Conservation (phyloP, 169 alveolate genomes). For the Eimeria nieschulzi region DNA sequence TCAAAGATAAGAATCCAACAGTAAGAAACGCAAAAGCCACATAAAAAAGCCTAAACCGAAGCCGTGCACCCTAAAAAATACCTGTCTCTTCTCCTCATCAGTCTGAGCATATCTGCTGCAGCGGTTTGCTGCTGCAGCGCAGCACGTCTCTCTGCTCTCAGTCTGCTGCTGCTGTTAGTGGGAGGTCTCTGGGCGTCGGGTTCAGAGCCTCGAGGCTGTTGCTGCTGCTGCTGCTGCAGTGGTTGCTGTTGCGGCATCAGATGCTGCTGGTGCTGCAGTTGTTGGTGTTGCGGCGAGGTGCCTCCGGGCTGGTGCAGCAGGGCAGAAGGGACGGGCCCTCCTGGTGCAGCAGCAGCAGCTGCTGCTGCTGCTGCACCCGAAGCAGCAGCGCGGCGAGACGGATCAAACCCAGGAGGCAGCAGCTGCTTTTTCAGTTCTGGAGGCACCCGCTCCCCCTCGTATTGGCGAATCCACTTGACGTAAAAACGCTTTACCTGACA, state of each 20-base stretch:
- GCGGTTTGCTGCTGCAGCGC: constrained; percentile 26
- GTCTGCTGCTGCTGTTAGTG: neutral
- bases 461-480: constrained; percentile 60
- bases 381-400: constrained; percentile 20
- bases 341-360: neutral
- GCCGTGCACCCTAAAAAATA: neutral
- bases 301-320: constrained; percentile 9
- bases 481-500: constrained; percentile 60
- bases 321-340: neutral
- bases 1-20: no score
- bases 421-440: constrained; percentile 52
- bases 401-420: constrained; percentile 34
- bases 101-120: constrained; percentile 34
- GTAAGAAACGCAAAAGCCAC: neutral
- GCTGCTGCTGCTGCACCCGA: neutral
- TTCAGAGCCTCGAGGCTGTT: neutral
- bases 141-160: constrained; percentile 20
- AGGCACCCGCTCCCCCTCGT: constrained; percentile 57
- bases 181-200: neutral
- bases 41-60: neutral
- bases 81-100: constrained; percentile 36
- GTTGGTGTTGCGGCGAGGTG: neutral
- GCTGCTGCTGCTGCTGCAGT: constrained; percentile 11
- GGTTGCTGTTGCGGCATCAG: constrained; percentile 19
- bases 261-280: constrained; percentile 15